phyloP scores from a whole-genome alignment of 2,329 filamentous ascomycete species.

The Phyllosticta citrichinensis region DNA sequence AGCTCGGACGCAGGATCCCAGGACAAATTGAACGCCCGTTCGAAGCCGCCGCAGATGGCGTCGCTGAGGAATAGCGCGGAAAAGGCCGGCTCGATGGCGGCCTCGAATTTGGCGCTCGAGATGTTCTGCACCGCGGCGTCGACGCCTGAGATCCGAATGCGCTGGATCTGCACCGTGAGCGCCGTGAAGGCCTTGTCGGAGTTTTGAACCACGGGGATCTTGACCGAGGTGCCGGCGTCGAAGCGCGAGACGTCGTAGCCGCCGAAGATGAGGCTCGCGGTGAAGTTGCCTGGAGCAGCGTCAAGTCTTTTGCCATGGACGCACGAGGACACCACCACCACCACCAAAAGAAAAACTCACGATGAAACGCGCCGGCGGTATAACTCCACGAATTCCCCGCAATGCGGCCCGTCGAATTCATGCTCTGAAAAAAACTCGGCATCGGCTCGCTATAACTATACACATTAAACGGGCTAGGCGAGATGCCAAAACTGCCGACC shows the following conservation, averaged over 20 bases:
- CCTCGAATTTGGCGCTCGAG: not conserved
- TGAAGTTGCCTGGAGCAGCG: not conserved
- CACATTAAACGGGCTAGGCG: not conserved
- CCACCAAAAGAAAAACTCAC: not conserved
- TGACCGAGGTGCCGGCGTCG: not conserved
- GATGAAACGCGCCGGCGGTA: not conserved
- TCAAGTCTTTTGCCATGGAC: not conserved
- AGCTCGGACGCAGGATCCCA: not conserved
- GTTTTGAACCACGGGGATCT: not conserved
- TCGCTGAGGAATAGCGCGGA: not conserved
- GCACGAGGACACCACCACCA: not conserved
- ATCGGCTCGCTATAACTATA: too few relatives aligned
- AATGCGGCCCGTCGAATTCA: not conserved
- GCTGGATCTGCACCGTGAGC: not conserved
- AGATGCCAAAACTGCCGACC: not conserved
- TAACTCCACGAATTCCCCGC: not conserved
- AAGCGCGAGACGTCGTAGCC: not conserved
- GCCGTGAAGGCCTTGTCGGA: not conserved
- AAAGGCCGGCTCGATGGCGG: not conserved
- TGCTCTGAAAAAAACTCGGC: not conserved
- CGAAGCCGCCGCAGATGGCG: not conserved
- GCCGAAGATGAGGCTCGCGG: not conserved
- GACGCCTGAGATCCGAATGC: not conserved
- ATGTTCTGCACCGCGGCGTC: not conserved
- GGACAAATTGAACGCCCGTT: not conserved